Evolutionary conservation across 2,329 filamentous ascomycete genomes (phyloP).

Genomic region (Hymenoscyphus scutula): DNA sequence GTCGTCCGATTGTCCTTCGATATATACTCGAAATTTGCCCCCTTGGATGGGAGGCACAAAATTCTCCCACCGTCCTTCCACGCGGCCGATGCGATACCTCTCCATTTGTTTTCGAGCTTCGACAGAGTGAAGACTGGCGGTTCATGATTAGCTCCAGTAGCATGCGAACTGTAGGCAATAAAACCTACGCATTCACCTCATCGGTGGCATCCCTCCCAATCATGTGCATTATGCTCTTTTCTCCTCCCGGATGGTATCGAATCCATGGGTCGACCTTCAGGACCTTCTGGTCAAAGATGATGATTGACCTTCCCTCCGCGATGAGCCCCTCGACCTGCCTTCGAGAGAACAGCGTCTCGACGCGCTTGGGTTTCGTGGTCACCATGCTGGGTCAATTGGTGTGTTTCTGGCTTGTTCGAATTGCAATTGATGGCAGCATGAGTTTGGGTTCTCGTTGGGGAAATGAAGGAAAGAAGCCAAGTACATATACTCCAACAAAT

Average conservation of each 20-base stretch:
- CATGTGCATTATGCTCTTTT: slow-evolving; percentile 90
- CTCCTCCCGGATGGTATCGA: slow-evolving; percentile 85
- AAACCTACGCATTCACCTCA: slow-evolving; percentile 81
- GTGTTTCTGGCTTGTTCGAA: background rate
- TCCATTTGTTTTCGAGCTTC: slow-evolving; percentile 76
- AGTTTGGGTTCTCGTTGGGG: background rate
- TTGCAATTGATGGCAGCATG: background rate
- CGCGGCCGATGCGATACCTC: slow-evolving; percentile 75
- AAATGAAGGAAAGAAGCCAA: background rate
- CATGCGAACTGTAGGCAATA: slow-evolving; percentile 23
- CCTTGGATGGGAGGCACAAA: slow-evolving; percentile 91
- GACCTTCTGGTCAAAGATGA: slow-evolving; percentile 79
- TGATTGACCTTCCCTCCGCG: slow-evolving; percentile 72
- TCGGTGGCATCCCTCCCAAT: slow-evolving; percentile 91
- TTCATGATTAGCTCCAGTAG: slow-evolving; percentile 4
- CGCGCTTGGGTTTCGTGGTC: slow-evolving; percentile 15
- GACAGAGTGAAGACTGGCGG: slow-evolving; percentile 71
- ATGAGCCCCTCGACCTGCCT: slow-evolving; percentile 78
- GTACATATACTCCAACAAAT: background rate
- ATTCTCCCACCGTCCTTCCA: slow-evolving; percentile 81
- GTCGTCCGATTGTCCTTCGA: slow-evolving; percentile 37
- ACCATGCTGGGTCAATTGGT: slow-evolving; percentile 13
- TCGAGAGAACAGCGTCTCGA: slow-evolving; percentile 49
- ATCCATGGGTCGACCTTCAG: slow-evolving; percentile 88
- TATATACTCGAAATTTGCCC: slow-evolving; percentile 65